These are phyloP conservation scores for Sphaerulina populicola DNA, from an alignment of 2,329 filamentous ascomycete species.

Conservation along the genomic window DNA sequence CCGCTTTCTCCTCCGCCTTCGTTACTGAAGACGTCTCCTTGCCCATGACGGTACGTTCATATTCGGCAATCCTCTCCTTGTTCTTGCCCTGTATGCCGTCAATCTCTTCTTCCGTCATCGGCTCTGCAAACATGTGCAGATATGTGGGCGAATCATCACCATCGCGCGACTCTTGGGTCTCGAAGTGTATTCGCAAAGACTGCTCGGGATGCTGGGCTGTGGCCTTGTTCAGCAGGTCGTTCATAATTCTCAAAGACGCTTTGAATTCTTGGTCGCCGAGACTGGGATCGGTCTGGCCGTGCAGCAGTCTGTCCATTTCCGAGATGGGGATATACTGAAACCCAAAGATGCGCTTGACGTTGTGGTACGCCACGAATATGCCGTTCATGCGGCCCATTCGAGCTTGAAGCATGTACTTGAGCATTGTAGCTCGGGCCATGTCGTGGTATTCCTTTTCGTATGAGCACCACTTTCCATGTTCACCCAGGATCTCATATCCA, in stretches of 20 bases:
- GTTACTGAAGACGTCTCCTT: constrained; percentile 14
- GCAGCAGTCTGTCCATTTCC: constrained; percentile 87
- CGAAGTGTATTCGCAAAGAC: constrained; percentile 38
- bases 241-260: constrained; percentile 67
- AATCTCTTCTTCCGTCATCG: constrained; percentile 65
- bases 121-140: constrained; percentile 87
- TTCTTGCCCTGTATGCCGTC: constrained; percentile 62
- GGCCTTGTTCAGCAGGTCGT: constrained; percentile 68
- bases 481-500: constrained; percentile 76
- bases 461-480: constrained; percentile 74
- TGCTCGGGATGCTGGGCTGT: constrained; percentile 65
- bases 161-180: constrained; percentile 33
- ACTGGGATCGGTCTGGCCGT: constrained; percentile 58
- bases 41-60: constrained; percentile 48
- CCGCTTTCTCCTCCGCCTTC: constrained; percentile 9
- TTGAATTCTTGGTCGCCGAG: constrained; percentile 82
- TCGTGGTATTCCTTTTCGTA: constrained; percentile 95
- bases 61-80: constrained; percentile 57
- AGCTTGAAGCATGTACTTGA: constrained; percentile 95
- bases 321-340: constrained; percentile 85
- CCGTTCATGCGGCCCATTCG: constrained; percentile 98
- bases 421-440: constrained; percentile 87
- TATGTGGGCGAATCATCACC: constrained; percentile 37
- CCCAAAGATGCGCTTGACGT: constrained; percentile 88
- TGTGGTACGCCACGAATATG: constrained; percentile 95